Evolutionary conservation across 768 basidiomycete genomes (phyloP), one percentile per base, ranked within the genome.

Genomic region (Pleurotus salmoneostramineus): DNA sequence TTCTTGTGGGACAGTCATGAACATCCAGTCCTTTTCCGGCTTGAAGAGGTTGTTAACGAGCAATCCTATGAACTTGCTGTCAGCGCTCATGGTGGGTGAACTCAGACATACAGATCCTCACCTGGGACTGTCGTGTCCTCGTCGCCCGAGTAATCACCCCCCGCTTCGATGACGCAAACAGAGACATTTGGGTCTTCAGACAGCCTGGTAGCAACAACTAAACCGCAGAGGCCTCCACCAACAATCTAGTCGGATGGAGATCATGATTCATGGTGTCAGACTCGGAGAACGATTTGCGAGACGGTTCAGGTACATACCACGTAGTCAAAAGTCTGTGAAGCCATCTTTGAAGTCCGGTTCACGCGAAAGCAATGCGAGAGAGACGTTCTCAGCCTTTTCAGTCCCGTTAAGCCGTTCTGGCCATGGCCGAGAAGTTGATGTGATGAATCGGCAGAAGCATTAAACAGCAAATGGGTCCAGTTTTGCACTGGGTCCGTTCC

Each of bases 171-270:
- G 35, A 56, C 55, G 34, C 17, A 37, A n/a, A 56, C 55, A 6
- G 55, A 46, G 43, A 45, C 12, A n/a, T 17, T 21, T 17, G 43
- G 43, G 27, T 56, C 55, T 5, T 56, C 55, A 27, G 55, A 21
- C 11, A 56, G 31, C 11, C 55, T 37, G 15, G 40, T 5, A 12
- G 55, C 55, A 31, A 56, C 37, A 8, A 46, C 40, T 17, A 56
- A 46, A 21, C 55, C 55, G 37, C 61, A 57, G 40, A 60, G 42
- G 10, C 66, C 66, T 43, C 51, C 47, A 40, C 51, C 57, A 17
- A 62, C 48, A 12, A 62, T 36, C 37, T 40, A 10, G 37, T 40
- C 10, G n/a, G 37, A 40, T 40, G n/a, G 37, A 10, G 37, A 40
- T 8, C 37, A 40, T 40, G 37, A 3, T 27, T 8, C 37, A 40